Base-by-base conservation (phyloP, 1,284 basidiomycete species). In the Ceratobasidium sp. region DNA sequence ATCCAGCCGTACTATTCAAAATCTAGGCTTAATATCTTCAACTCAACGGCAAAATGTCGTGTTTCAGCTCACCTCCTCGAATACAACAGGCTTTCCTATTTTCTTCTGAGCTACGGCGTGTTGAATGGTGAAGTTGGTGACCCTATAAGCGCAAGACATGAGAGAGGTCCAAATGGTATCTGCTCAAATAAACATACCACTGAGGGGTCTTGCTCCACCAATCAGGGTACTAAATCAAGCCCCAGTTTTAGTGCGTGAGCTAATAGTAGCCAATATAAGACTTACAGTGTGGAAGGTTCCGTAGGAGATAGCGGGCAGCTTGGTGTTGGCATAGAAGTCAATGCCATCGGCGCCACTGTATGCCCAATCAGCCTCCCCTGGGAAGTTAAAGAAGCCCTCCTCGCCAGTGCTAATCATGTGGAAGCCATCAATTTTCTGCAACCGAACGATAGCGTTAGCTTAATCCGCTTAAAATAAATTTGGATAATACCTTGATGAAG, bases 121-220 rank as follows among this genome's bases (percentile, higher is more conserved):
- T 35, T 73, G 73, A 26, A 46, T 58, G 16, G 72, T 75, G 26
- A 71, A 75, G 49, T 75, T 62, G 21, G 70, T 64, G 21, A 62
- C 74, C 74, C 74, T 69, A 41, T 2, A 46, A 13, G 6, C 5
- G 2, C 6, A 32, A 14, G 4, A 26, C 32, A 21, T 69, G 21
- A 43, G 9, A 66, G 9, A 13, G 13, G 18, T 14, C 23, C 26
- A 43, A 21, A 5, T n/a, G 23, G n/a, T 13, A 21, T 23, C 7
- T 32, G 18, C 21, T 26, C n/a, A 13, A 7, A 28, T 41, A 44
- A 35, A 32, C 55, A 54, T 55, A 62, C 58, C 63, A 75, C 35
- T 75, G 71, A 13, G 73, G 72, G 55, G 71, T 75, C 57, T 75
- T 75, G 57, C 71, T 75, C 74, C 74, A 75, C 74, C 74, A 75